These are phyloP conservation scores for Fragaria iinumae DNA, from an alignment of 306 rosid genomes.

Conservation along the genomic window DNA sequence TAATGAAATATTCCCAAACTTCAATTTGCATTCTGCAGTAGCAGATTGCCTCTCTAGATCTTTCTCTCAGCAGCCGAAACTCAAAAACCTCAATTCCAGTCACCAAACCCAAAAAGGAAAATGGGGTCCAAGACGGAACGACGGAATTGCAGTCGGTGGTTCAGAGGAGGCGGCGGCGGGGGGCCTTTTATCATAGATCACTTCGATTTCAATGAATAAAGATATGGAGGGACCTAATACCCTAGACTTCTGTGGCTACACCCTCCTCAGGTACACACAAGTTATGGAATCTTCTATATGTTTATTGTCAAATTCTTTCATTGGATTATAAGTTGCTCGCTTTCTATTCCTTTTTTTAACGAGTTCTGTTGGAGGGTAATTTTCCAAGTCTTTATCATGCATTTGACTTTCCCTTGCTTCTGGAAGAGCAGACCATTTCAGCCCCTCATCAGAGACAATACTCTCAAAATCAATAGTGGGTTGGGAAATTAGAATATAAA, in stretches of 20 bases:
- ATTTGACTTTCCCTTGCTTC: conserved; percentile 9
- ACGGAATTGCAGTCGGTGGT: neutral
- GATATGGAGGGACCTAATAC: neutral
- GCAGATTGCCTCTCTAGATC: neutral
- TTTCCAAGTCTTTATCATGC: neutral
- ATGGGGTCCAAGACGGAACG: neutral
- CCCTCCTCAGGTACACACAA: neutral
- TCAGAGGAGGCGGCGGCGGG: neutral
- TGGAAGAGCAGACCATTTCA: neutral
- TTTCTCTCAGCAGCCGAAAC: neutral
- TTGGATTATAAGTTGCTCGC: neutral
- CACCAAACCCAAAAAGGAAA: neutral
- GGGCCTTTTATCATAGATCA: neutral
- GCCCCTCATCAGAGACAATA: neutral
- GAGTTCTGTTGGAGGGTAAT: neutral
- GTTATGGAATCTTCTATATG: neutral
- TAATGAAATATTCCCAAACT: neutral
- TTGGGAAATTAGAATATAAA: neutral
- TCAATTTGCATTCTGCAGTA: no score
- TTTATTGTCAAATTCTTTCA: neutral
- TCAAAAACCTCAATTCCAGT: neutral
- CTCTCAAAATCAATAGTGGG: neutral
- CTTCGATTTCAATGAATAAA: no score
- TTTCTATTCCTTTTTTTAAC: neutral
- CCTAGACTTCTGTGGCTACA: neutral